These are phyloP conservation scores for Lotmaria passim DNA, from an alignment of 208 protist species.

Conservation along the genomic window DNA sequence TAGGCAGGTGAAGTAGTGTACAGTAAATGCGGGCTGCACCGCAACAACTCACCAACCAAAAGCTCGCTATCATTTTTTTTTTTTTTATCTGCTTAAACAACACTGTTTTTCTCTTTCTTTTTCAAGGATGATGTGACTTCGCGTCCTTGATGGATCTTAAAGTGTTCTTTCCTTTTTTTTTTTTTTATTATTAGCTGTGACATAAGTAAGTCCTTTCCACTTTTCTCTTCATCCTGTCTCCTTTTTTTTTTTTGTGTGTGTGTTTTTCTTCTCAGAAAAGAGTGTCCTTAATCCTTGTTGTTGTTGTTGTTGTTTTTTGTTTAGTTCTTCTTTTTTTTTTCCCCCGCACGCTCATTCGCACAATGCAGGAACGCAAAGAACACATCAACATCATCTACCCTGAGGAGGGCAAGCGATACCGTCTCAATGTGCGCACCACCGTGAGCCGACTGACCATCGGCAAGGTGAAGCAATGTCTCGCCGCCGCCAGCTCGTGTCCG, in stretches of 20 bases:
- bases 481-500: slow-evolving; percentile 47
- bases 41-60: too few species aligned
- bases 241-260: slow-evolving; percentile 4
- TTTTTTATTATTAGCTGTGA: neutral
- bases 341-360: neutral
- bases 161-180: neutral
- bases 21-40: too few species aligned
- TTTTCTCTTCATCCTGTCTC: neutral
- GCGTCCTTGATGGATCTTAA: too few species aligned
- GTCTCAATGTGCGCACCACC: slow-evolving; percentile 57
- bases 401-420: slow-evolving; percentile 61
- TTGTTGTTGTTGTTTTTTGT: neutral
- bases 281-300: too few species aligned
- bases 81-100: slow-evolving; percentile 6
- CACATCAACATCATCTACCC: slow-evolving; percentile 64
- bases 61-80: neutral
- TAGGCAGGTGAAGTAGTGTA: too few species aligned
- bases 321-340: neutral
- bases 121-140: too few species aligned
- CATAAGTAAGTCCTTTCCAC: neutral
- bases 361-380: slow-evolving; percentile 28
- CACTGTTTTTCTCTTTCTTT: neutral
- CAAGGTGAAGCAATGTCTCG: slow-evolving; percentile 76
- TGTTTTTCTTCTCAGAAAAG: neutral
- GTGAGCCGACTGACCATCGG: slow-evolving; percentile 58